Evolutionary conservation across 257 asterid species (phyloP).

Genomic region (Gynochthodes officinalis): DNA sequence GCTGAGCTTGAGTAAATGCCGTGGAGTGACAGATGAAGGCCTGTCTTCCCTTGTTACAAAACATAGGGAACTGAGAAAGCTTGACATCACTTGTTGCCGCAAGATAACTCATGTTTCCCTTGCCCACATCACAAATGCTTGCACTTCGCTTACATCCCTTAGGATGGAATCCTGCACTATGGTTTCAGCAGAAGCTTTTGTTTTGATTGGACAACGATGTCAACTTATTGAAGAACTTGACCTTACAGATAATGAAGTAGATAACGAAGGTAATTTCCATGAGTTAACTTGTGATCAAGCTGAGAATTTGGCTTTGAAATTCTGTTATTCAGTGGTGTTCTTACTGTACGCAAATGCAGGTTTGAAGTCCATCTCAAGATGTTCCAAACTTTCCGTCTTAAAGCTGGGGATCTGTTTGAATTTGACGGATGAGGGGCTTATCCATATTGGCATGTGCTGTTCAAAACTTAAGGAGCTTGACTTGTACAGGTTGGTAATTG

Average conservation of each 20-base stretch:
- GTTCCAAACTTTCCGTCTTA: constrained; percentile 59
- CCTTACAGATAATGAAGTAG: constrained; percentile 77
- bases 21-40: constrained; percentile 86
- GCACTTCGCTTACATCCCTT: constrained; percentile 67
- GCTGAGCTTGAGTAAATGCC: constrained; percentile 75
- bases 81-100: constrained; percentile 90
- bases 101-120: constrained; percentile 60
- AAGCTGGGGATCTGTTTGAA: constrained; percentile 78
- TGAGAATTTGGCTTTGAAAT: not conserved
- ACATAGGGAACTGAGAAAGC: constrained; percentile 59
- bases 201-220: constrained; percentile 73
- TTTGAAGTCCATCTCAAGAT: constrained; percentile 58
- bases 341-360: constrained; percentile 38
- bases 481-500: constrained; percentile 59
- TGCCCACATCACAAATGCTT: constrained; percentile 61
- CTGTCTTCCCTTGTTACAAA: constrained; percentile 63
- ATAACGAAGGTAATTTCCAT: constrained; percentile 63
- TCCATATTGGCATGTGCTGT: constrained; percentile 59
- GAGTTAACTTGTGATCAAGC: not conserved
- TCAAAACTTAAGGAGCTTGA: constrained; percentile 76
- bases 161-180: constrained; percentile 82
- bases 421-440: constrained; percentile 63
- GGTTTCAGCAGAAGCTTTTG: constrained; percentile 55
- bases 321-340: constrained; percentile 4
- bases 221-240: constrained; percentile 80